Evolutionary conservation across 2,329 filamentous ascomycete species (phyloP), one percentile per base, ranked within the genome.

Genomic region (Madurella fahalii): DNA sequence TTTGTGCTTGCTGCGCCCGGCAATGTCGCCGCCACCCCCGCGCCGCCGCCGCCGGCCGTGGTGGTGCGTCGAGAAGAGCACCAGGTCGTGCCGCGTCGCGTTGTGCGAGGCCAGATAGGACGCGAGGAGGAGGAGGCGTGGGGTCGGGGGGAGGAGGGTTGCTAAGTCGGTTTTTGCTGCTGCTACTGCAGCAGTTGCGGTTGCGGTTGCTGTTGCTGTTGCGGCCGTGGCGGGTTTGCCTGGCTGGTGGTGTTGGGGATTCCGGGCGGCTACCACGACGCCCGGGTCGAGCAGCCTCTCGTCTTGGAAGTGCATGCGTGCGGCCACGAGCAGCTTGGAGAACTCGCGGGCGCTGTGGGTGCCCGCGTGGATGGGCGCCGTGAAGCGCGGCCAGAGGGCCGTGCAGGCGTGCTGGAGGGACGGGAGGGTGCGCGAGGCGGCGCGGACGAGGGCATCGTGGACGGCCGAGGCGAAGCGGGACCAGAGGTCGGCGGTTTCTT

Each of bases 61-160:
- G 53, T 85, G 79, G 65, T 82, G 79, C 12, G 88, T 90, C 62
- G 87, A 90, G 74, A 94, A 94, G 65, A 90, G 83, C 1, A 83
- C 77, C 4, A 83, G 74, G 68, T 94, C 89, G 65, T 88, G 83
- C n/a, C 83, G 80, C 1, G 86, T 74, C 13, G 86, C 82, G 68
- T 92, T 94, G 76, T 90, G 89, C 1, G 87, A 90, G 49, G 89
- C 87, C 2, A 94, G 81, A 71, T 94, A 94, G 3, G 89, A 86
- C 37, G 89, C 83, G 25, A 91, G 77, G 11, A 94, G 80, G 30
- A 93, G 78, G 50, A 89, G 80, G 40, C 88, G 86, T 2, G 89
- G 85, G 47, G 85, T 87, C 51, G 85, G 85, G 0, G 89, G 89
- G 5, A 94, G 77, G 4, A 83, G 74, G 20, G 74, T 67, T 1